phyloP scores from a whole-genome alignment of 805 yeast genomes.

The Candida easanensis region DNA sequence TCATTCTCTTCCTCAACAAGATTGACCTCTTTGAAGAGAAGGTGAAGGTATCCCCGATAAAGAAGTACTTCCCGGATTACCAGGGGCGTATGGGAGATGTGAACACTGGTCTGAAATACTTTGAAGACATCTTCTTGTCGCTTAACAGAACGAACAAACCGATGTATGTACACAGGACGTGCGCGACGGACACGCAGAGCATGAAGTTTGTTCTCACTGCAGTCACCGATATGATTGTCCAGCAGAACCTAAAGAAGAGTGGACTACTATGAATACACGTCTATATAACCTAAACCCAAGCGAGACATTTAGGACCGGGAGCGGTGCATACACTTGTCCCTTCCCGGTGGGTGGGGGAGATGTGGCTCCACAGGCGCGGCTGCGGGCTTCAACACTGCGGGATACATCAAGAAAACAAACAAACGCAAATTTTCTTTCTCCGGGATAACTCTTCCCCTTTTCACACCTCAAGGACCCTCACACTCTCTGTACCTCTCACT shows the following conservation, averaged over 20 bases:
- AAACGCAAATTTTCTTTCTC: neutral
- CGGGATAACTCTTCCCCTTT: too few species aligned
- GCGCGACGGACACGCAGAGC: conserved; percentile 89
- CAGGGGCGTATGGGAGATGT: conserved; percentile 61
- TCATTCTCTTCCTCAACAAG: conserved; percentile 86
- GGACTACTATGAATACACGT: conserved; percentile 44
- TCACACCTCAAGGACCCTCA: too few species aligned
- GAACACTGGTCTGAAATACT: conserved; percentile 65
- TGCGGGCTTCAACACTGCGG: neutral
- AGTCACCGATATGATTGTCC: conserved; percentile 87
- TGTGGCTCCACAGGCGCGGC: too few species aligned
- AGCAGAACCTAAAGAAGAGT: conserved; percentile 73
- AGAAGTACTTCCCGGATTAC: conserved; percentile 75
- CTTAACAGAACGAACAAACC: conserved; percentile 64
- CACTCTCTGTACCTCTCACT: too few species aligned
- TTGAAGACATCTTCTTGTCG: conserved; percentile 63
- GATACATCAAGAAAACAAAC: neutral
- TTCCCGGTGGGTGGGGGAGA: too few species aligned
- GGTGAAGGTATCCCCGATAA: conserved; percentile 61
- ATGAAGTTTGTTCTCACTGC: conserved; percentile 92
- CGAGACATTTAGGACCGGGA: neutral
- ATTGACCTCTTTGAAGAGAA: conserved; percentile 78
- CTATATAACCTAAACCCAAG: too few species aligned
- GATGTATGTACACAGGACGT: conserved; percentile 88
- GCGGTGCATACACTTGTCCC: neutral